A percentile compares a stretch with the other conserved stretches of the same genome.
phyloP scores from a whole-genome alignment of 2,329 filamentous ascomycete species.

The Fusarium begoniae region DNA sequence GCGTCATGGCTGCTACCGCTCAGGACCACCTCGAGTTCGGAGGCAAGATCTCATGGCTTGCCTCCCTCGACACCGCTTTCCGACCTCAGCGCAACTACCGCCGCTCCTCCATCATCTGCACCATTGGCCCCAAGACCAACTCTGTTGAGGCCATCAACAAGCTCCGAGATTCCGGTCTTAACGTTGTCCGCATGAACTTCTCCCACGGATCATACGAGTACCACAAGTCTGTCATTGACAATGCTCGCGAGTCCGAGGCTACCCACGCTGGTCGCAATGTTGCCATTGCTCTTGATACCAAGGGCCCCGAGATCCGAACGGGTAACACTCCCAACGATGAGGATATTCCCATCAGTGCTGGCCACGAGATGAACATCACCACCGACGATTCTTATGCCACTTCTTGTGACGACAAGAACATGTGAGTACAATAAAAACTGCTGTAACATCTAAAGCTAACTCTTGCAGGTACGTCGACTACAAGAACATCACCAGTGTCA shows the following conservation, averaged over 20 bases:
- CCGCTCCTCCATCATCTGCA: slow-evolving; percentile 98
- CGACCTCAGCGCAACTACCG: slow-evolving; percentile 89
- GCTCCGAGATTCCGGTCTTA: slow-evolving; percentile 89
- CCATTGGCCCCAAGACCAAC: slow-evolving; percentile 99
- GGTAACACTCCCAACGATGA: slow-evolving; percentile 82
- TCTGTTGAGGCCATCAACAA: slow-evolving; percentile 96
- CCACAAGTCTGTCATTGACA: slow-evolving; percentile 97
- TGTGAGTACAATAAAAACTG: slow-evolving; percentile 67
- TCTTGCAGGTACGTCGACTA: slow-evolving; percentile 88
- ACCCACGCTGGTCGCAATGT: slow-evolving; percentile 82
- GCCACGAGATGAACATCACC: slow-evolving; percentile 91
- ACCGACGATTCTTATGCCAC: slow-evolving; percentile 94
- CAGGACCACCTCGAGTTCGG: slow-evolving; percentile 87
- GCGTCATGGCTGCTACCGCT: slow-evolving; percentile 70
- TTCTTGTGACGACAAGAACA: slow-evolving; percentile 87
- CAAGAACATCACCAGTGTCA: slow-evolving; percentile 99
- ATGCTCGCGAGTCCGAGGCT: slow-evolving; percentile 87
- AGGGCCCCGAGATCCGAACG: slow-evolving; percentile 70
- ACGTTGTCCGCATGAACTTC: slow-evolving; percentile 99
- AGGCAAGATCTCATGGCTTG: slow-evolving; percentile 72
- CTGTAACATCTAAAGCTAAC: slow-evolving; percentile 1
- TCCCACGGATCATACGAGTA: slow-evolving; percentile 85
- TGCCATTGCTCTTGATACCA: slow-evolving; percentile 89
- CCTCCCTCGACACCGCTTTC: slow-evolving; percentile 86
- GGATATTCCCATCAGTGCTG: slow-evolving; percentile 86